These are phyloP conservation scores for Paspalum notatum DNA, from an alignment of 176 grass and related monocot species.

Conservation along the genomic window DNA sequence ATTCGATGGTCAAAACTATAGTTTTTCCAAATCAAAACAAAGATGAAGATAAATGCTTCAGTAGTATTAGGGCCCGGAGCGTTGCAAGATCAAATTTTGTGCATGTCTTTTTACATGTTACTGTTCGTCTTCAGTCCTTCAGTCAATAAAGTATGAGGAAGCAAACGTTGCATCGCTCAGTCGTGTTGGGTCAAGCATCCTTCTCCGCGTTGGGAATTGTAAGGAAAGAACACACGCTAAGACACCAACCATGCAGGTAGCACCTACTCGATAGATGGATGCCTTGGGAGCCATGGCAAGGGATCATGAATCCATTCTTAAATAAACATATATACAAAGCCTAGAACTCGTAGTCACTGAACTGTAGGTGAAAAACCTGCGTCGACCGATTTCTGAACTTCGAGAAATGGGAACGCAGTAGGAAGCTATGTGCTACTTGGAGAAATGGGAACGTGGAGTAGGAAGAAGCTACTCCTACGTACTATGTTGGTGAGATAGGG, in stretches of 20 bases:
- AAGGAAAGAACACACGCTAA: constrained; percentile 48
- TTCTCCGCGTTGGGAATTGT: constrained; percentile 60
- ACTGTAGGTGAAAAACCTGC: constrained; percentile 23
- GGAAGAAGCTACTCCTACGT: not conserved
- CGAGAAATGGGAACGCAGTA: constrained; percentile 28
- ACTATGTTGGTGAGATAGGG: constrained; percentile 18
- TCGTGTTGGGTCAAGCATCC: constrained; percentile 73
- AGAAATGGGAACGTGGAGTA: no score
- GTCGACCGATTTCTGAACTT: constrained; percentile 30
- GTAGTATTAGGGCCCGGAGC: not conserved
- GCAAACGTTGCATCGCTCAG: constrained; percentile 26
- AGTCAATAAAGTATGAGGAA: constrained; percentile 41
- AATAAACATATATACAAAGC: constrained; percentile 29
- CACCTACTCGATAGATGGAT: constrained; percentile 47
- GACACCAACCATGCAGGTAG: constrained; percentile 55
- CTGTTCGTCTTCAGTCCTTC: not conserved
- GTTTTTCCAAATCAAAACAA: not conserved
- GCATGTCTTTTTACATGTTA: constrained; percentile 5
- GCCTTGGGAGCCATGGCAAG: constrained; percentile 53
- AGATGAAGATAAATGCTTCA: not conserved
- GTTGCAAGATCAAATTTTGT: not conserved
- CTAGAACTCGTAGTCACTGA: constrained; percentile 9
- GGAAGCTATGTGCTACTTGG: constrained; percentile 11
- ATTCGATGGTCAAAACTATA: no score
- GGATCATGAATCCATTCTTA: constrained; percentile 36